Base-by-base conservation (phyloP, 805 yeast genomes). In the Hagleromyces aurorensis region DNA sequence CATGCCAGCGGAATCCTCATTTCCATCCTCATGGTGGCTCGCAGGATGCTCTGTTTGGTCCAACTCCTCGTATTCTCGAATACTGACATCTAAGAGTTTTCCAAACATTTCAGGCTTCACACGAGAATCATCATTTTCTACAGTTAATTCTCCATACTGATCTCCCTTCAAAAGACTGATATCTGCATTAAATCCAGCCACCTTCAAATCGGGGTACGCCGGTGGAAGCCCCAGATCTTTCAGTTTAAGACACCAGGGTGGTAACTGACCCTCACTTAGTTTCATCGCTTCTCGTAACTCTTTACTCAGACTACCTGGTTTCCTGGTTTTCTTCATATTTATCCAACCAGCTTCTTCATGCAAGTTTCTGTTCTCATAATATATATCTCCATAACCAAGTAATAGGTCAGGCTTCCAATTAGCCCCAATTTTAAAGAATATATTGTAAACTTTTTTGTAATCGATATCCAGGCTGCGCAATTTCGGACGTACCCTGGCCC, bases 401-500 rank as follows among this genome's bases (percentile, higher is more conserved):
- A 89, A 44, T 7, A 33, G 16, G 23, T 66, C 62, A 0, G 96
- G 96, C 43, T 75, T 78, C 61, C 61, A 55, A 16, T 42, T 35
- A 0, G 76, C 64, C 46, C 89, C 95, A 45, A 70, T 61, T 49
- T 78, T 78, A 67, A 85, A 87, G 48, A 89, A 87, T 0, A 96
- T 94, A 52, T 83, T 82, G 49, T 84, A 76, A 13, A 89, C 56
- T 40, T 75, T 80, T 38, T 72, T 78, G 50, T 80, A 87, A 55
- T 89, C 96, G 14, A 91, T 70, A 51, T 89, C 97, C 13, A 89
- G 54, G 30, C 75, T 65, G 1, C 93, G 93, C 75, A 85, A 65
- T 50, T 83, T 84, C 0, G 96, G 96, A 52, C 84, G 96, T 0
- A 86, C 93, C 29, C 81, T 66, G 33, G 82, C 89, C 38, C 96